Evolutionary conservation across 306 rosid genomes (phyloP).

Genomic region (Acmispon strigosus): DNA sequence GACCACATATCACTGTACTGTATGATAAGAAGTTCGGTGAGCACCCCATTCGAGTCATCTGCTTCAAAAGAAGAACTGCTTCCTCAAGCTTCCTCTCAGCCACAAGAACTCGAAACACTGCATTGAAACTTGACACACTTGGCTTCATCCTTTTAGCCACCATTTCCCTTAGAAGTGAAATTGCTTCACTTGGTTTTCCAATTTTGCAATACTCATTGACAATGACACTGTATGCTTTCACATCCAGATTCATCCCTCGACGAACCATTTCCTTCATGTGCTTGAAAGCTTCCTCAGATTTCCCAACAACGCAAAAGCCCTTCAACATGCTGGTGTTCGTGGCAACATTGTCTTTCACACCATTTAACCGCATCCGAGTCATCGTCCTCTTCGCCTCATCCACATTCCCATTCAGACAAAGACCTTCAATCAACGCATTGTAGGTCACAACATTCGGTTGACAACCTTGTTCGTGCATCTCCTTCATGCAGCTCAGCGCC

Average conservation of each 20-base stretch:
- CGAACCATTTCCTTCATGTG: conserved; percentile 32
- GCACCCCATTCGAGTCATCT: conserved; percentile 44
- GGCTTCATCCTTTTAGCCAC: conserved; percentile 30
- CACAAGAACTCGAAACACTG: conserved; percentile 34
- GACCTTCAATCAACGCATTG: conserved; percentile 44
- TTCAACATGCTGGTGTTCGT: conserved; percentile 44
- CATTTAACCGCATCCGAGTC: conserved; percentile 46
- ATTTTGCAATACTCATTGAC: conserved; percentile 40
- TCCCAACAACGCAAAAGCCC: conserved; percentile 43
- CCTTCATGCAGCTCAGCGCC: conserved; percentile 32
- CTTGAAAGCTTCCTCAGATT: conserved; percentile 34
- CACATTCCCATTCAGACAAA: conserved; percentile 40
- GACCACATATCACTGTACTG: conserved; percentile 28
- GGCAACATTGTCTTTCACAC: conserved; percentile 36
- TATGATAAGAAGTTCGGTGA: conserved; percentile 44
- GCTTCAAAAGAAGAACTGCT: conserved; percentile 39
- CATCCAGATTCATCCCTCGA: conserved; percentile 33
- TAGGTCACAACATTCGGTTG: conserved; percentile 41
- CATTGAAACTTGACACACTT: conserved; percentile 39
- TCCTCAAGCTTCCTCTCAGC: conserved; percentile 29
- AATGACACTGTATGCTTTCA: conserved; percentile 34
- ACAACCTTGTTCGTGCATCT: conserved; percentile 37
- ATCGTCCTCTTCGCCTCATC: conserved; percentile 45
- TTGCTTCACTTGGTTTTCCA: conserved; percentile 34
- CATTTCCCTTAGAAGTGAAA: conserved; percentile 46